Evolutionary conservation across 140 eudicot genomes (phyloP).

Genomic region (Oenanthe javanica): DNA sequence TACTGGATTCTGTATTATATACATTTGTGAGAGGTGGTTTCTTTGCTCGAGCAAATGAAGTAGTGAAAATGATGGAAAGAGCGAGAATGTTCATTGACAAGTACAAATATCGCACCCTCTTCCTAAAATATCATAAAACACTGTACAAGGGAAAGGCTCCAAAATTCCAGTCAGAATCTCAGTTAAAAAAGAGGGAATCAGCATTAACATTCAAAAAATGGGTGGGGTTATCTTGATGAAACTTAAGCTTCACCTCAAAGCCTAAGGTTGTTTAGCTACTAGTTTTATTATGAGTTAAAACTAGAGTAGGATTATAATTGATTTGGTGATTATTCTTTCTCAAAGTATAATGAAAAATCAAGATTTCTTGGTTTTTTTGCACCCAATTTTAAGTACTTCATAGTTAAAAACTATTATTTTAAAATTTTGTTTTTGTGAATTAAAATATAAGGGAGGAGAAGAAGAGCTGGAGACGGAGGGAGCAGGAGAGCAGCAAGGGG

Average conservation of each 20-base stretch:
- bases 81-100: conserved; percentile 80
- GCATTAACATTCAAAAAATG: conserved; percentile 78
- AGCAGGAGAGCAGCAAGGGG: no score
- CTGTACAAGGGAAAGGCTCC: conserved; percentile 77
- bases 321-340: neutral
- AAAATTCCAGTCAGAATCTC: conserved; percentile 68
- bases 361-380: neutral
- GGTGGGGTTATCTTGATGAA: conserved; percentile 55
- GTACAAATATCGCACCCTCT: conserved; percentile 71
- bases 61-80: conserved; percentile 76
- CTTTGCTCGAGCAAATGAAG: conserved; percentile 76
- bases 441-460: no score
- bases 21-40: conserved; percentile 93
- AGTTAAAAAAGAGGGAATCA: conserved; percentile 68
- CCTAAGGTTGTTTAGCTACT: neutral
- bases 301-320: neutral
- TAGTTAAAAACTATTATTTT: no score
- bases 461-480: no score
- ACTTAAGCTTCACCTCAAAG: neutral
- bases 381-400: no score
- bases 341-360: neutral
- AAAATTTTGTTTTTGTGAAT: no score
- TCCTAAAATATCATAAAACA: conserved; percentile 72
- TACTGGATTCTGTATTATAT: conserved; percentile 74
- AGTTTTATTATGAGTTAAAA: neutral